Evolutionary conservation across 805 yeast species (phyloP), one percentile per base, ranked within the genome.

Genomic region (Ogataea wickerhamii): DNA sequence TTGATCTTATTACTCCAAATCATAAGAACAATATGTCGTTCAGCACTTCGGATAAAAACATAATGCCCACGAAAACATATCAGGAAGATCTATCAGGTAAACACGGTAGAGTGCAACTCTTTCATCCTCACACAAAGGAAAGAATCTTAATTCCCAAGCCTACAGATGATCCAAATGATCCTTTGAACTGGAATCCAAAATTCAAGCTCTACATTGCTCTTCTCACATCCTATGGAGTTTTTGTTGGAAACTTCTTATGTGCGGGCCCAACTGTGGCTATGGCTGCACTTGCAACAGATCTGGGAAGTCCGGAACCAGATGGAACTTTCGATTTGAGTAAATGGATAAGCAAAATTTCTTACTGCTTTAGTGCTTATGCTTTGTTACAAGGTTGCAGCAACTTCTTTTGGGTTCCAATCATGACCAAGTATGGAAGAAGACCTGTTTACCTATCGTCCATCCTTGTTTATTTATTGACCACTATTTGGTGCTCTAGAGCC

Each of bases 131-230:
- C 2, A 39, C 43, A 21, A 39, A 39, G 20, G 36, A 39, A 23
- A 12, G 38, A 3, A 39, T 80, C 11, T 60, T 80, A 26, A 70
- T 76, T 31, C 87, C 87, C 22, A 74, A 73, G 12, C 87, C 87
- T 3, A 70, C 82, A 0, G 74, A 70, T 36, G 78, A 79, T 43
- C 82, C 85, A 6, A 74, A 80, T 47, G 87, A 81, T 50, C 87
- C 87, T 1, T 61, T 81, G 40, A 79, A 77, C 50, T 81, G 87
- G 87, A 37, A 73, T 22, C 33, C 37, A 24, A 22, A 18, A 17
- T 38, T 22, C 31, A 38, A 29, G 37, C 30, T 38, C 6, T 38
- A 22, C 13, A 28, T 38, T 21, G 41, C 31, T 23, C 25, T 38
- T 18, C 37, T 38, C 5, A 30, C 41, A 3, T 38, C 41, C 10